Percentiles rank a stretch among this genome's conserved stretches.
phyloP scores from a whole-genome alignment of 23 red algal genomes.

The Gracilaria domingensis region DNA sequence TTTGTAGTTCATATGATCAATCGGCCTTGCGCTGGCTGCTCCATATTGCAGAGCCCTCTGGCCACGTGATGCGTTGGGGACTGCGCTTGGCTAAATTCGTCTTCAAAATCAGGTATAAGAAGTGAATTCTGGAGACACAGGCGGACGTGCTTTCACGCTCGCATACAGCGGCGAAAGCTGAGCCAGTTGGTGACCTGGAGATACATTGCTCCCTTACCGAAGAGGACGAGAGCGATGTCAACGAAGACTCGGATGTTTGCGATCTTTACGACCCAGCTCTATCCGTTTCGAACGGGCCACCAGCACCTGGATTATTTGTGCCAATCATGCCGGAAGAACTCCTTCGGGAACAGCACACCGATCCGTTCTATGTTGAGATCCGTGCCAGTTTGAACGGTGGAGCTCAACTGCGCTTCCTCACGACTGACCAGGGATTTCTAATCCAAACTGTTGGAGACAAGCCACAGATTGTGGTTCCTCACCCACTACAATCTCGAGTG shows the following conservation, averaged over 20 bases:
- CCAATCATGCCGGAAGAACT: conserved; percentile 11
- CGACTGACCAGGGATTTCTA: background rate
- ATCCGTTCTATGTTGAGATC: background rate
- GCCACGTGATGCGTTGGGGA: conserved; percentile 37
- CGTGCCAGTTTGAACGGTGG: conserved; percentile 29
- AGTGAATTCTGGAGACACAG: conserved; percentile 5
- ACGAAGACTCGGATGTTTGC: background rate
- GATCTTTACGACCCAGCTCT: conserved; percentile 1
- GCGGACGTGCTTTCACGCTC: conserved; percentile 1
- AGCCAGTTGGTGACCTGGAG: background rate
- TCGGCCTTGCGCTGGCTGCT: conserved; percentile 37
- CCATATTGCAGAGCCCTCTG: background rate
- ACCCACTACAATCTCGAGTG: conserved; percentile 1
- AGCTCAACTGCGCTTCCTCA: background rate
- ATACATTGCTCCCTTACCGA: conserved; percentile 15
- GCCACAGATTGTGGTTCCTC: conserved; percentile 24
- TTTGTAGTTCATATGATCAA: conserved; percentile 30
- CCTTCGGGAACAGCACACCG: background rate
- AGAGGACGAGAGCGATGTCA: background rate
- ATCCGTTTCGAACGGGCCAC: background rate
- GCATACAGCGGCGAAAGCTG: conserved; percentile 8
- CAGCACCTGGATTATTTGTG: background rate
- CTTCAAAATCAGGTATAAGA: conserved; percentile 16
- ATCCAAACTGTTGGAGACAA: background rate
- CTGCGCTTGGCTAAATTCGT: background rate